Conservation (phyloP, 768 basidiomycete genomes). For the Tremella yokohamensis region DNA sequence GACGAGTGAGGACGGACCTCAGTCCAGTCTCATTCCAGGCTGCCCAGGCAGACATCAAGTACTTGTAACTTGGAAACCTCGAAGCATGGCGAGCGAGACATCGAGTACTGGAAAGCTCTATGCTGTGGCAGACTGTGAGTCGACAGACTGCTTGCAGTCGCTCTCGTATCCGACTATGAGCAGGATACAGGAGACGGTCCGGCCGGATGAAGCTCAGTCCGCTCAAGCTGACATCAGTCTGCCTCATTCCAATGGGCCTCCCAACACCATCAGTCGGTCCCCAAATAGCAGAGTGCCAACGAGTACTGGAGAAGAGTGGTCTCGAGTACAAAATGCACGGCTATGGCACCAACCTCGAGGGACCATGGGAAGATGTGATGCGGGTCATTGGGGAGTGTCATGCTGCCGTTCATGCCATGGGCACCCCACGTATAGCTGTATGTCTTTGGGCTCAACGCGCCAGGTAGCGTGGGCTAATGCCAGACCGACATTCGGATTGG, state of each 20-base stretch:
- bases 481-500: constrained; percentile 90
- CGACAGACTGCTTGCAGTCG: not conserved
- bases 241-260: constrained; percentile 49
- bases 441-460: constrained; percentile 11
- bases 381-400: constrained; percentile 87
- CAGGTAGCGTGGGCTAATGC: constrained; percentile 56
- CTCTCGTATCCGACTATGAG: too few relatives aligned
- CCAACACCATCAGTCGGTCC: constrained; percentile 44
- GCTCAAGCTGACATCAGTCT: constrained; percentile 28
- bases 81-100: too few relatives aligned
- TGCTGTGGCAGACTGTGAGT: constrained; percentile 49
- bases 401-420: constrained; percentile 48
- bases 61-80: too few relatives aligned
- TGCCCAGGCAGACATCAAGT: too few relatives aligned
- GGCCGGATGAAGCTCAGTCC: too few relatives aligned
- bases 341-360: constrained; percentile 90
- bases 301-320: constrained; percentile 76
- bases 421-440: constrained; percentile 44
- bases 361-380: constrained; percentile 78
- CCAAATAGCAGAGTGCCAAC: constrained; percentile 58
- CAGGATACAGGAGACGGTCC: too few relatives aligned
- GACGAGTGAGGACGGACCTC: too few relatives aligned
- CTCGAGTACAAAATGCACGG: constrained; percentile 77
- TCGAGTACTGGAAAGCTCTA: constrained; percentile 22
- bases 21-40: too few relatives aligned